Evolutionary conservation across 2,329 filamentous ascomycete genomes (phyloP), one percentile per base, ranked within the genome.

Genomic region (Fusarium armeniacum): DNA sequence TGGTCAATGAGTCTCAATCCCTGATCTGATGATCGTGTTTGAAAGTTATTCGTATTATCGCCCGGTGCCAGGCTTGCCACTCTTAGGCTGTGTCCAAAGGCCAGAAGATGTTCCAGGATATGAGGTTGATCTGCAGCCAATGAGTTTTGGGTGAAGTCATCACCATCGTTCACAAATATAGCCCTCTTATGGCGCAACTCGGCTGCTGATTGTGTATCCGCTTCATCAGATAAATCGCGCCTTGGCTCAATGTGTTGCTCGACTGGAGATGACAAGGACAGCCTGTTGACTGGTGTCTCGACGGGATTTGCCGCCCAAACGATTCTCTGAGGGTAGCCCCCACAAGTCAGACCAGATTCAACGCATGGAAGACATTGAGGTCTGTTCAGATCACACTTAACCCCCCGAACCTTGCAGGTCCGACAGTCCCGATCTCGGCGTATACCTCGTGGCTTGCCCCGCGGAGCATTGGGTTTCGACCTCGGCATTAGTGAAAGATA

Each of bases 251-350:
- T 46, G 8, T 5, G n/a, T 22, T 20, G 11, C 28, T 30, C 28
- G 9, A 10, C 12, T 6, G 26, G 26, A 20, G 18, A 32, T 32
- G 18, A 6, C 12, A 46, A 20, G n/a, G 44, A 46, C 6, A 28
- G 20, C 5, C 22, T 24, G 3, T 8, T 11, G 40, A 24, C 22
- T 46, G 18, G 15, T 30, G 18, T 6, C n/a, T 28, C 13, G 20
- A 22, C 16, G 35, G 64, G 49, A 26, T 67, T 63, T 3, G 58
- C 69, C 0, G 73, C 62, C 77, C 78, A 79, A 2, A 78, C 71
- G 18, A 79, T 73, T 16, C 77, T 65, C 62, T 76, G 75, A 15
- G 76, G 73, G 45, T 79, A 79, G 6, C 75, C 77, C 36, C 75
- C 76, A 43, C 78, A 79, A 2, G 57, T 20, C 11, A 78, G 38